A percentile compares a stretch with the other conserved stretches of the same genome.
phyloP scores from a whole-genome alignment of 179 eudicot genomes.

The Vitellaria paradoxa region DNA sequence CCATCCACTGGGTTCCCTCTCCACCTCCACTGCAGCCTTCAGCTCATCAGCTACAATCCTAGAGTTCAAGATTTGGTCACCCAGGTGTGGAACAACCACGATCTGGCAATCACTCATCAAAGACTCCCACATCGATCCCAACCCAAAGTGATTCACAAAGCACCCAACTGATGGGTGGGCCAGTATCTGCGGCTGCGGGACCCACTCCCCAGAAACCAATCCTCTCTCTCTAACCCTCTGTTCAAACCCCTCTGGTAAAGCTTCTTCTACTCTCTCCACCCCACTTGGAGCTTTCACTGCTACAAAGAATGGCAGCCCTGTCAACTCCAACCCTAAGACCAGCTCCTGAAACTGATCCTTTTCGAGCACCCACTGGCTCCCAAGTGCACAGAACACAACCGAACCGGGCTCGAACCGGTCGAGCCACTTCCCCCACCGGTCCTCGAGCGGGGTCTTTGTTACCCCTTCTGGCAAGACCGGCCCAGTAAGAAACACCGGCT shows the following conservation, averaged over 20 bases:
- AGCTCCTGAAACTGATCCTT: slow-evolving; percentile 65
- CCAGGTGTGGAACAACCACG: slow-evolving; percentile 61
- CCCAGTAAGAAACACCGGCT: slow-evolving; percentile 51
- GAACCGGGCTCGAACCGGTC: slow-evolving; percentile 24
- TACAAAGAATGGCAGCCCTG: slow-evolving; percentile 50
- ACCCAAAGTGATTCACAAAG: slow-evolving; percentile 75
- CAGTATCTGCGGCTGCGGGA: slow-evolving; percentile 48
- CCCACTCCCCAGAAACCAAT: slow-evolving; percentile 56
- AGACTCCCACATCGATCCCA: slow-evolving; percentile 90
- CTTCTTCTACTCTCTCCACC: slow-evolving; percentile 46
- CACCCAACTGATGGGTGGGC: slow-evolving; percentile 64
- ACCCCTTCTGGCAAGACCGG: slow-evolving; percentile 45
- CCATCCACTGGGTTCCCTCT: slow-evolving; percentile 52
- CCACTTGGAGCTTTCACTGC: slow-evolving; percentile 59
- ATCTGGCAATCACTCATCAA: slow-evolving; percentile 48
- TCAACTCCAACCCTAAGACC: slow-evolving; percentile 53
- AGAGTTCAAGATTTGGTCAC: slow-evolving; percentile 66
- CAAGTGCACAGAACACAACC: slow-evolving; percentile 66
- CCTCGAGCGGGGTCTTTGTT: slow-evolving; percentile 16
- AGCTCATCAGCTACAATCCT: slow-evolving; percentile 55
- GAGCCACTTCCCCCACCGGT: slow-evolving; percentile 50
- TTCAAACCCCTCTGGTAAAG: slow-evolving; percentile 45
- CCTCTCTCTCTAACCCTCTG: slow-evolving; percentile 48
- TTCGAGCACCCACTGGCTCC: slow-evolving; percentile 62
- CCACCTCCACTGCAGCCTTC: slow-evolving; percentile 71